phyloP scores from a whole-genome alignment of 2,329 filamentous ascomycete genomes.

The Paraconiothyrium sp. region DNA sequence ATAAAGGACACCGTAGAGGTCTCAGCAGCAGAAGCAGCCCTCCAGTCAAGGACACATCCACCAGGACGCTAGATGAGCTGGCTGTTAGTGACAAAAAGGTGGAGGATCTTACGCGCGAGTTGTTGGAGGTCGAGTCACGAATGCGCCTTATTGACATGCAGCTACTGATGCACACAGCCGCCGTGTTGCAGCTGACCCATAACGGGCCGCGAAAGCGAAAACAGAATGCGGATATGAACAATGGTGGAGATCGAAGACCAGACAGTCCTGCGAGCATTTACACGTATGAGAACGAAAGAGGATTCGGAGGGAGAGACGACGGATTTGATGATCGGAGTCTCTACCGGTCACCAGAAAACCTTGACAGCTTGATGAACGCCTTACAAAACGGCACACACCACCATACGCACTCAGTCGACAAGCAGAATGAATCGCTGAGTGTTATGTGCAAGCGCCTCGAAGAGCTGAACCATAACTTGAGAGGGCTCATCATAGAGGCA shows the following conservation, averaged over 20 bases:
- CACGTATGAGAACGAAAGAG: conserved; percentile 67
- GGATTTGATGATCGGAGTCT: conserved; percentile 81
- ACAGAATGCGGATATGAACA: conserved; percentile 51
- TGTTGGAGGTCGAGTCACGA: conserved; percentile 81
- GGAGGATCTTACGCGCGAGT: conserved; percentile 81
- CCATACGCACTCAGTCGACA: conserved; percentile 37
- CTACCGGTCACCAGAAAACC: conserved; percentile 73
- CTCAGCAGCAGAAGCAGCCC: conserved; percentile 60
- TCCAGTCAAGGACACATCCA: conserved; percentile 51
- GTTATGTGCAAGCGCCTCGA: conserved; percentile 73
- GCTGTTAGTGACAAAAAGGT: conserved; percentile 80
- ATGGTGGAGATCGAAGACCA: conserved; percentile 59
- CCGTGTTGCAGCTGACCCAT: conserved; percentile 90
- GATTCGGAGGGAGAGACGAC: conserved; percentile 63
- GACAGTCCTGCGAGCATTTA: conserved; percentile 82
- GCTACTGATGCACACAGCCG: conserved; percentile 89
- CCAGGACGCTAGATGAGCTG: conserved; percentile 77
- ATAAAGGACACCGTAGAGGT: conserved; percentile 58
- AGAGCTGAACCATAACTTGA: conserved; percentile 71
- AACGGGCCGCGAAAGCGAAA: conserved; percentile 72
- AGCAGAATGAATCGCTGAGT: conserved; percentile 61
- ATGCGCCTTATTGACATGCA: conserved; percentile 77
- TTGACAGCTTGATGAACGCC: conserved; percentile 60
- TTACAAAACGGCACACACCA: conserved; percentile 49
- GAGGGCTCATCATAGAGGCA: conserved; percentile 71